Conservation (phyloP, 306 rosid genomes). For the Abrus precatorius region DNA sequence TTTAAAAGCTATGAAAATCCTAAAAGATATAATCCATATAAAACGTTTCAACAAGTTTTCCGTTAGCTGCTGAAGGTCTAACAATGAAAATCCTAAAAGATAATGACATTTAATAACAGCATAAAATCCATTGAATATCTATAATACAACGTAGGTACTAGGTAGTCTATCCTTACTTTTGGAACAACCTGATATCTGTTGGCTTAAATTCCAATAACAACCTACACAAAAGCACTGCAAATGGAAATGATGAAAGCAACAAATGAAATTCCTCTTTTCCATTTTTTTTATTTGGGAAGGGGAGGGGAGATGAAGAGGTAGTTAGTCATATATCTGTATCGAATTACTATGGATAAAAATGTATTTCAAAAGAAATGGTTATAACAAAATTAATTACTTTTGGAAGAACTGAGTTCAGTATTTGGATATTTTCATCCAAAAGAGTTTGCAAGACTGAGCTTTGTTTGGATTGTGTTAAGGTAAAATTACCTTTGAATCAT, state of each 20-base stretch:
- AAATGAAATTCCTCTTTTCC: neutral
- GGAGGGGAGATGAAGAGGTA: constrained; percentile 14
- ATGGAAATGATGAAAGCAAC: constrained; percentile 4
- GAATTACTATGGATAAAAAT: neutral
- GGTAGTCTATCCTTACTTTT: neutral
- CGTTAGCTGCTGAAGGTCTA: too few species aligned
- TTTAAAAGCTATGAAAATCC: constrained; percentile 6
- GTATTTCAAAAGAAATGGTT: neutral
- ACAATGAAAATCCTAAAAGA: neutral
- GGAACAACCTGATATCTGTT: neutral
- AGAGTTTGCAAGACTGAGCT: constrained; percentile 27
- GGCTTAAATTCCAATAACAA: constrained; percentile 2
- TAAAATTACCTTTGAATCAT: neutral
- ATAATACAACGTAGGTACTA: neutral
- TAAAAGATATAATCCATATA: neutral
- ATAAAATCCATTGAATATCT: constrained; percentile 8
- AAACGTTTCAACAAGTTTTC: too few species aligned
- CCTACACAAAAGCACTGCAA: constrained; percentile 2
- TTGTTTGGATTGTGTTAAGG: neutral
- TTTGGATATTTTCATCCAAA: neutral
- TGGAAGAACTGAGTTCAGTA: neutral
- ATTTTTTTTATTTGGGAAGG: neutral
- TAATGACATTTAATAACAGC: neutral
- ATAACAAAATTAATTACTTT: neutral
- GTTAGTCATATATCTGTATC: neutral